These are phyloP conservation scores for Phytophthora sojae DNA, from an alignment of 352 stramenopile species.

Conservation along the genomic window DNA sequence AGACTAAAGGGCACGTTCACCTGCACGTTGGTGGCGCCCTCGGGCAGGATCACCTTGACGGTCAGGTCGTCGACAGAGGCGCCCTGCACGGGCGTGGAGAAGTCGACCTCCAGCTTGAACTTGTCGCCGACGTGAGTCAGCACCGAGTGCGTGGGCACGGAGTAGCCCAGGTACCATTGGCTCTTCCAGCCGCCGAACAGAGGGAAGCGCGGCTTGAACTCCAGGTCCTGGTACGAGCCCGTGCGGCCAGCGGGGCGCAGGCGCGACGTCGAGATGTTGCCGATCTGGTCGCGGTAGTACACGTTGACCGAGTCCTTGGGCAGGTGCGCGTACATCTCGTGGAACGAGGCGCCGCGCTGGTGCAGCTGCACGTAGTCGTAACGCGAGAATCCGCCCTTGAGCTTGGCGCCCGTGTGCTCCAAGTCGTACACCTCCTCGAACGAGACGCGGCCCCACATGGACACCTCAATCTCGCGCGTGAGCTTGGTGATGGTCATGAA, in stretches of 20 bases:
- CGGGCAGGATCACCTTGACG: slow-evolving; percentile 89
- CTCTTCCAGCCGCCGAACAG: slow-evolving; percentile 92
- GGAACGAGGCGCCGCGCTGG: slow-evolving; percentile 77
- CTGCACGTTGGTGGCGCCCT: slow-evolving; percentile 83
- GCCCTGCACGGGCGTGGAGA: slow-evolving; percentile 83
- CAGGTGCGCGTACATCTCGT: slow-evolving; percentile 72
- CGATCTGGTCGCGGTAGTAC: slow-evolving; percentile 93
- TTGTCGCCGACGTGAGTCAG: slow-evolving; percentile 65
- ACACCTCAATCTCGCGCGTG: slow-evolving; percentile 90
- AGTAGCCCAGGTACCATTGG: slow-evolving; percentile 91
- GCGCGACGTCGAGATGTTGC: slow-evolving; percentile 89
- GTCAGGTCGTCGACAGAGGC: slow-evolving; percentile 86
- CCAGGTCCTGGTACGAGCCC: slow-evolving; percentile 65
- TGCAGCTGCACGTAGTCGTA: slow-evolving; percentile 83
- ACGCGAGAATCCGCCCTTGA: slow-evolving; percentile 89
- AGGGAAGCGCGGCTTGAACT: slow-evolving; percentile 88
- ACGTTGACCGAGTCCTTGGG: slow-evolving; percentile 86
- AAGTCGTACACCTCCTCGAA: slow-evolving; percentile 91
- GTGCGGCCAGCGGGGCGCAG: slow-evolving; percentile 51
- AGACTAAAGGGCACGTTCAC: slow-evolving; percentile 80
- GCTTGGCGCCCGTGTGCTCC: slow-evolving; percentile 83
- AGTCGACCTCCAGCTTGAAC: slow-evolving; percentile 89
- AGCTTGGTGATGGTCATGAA: slow-evolving; percentile 89
- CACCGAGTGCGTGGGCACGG: slow-evolving; percentile 82
- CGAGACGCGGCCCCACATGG: slow-evolving; percentile 90